Evolutionary conservation across 495 filamentous ascomycete genomes (phyloP).

Genomic region (Hyaloscypha variabilis): DNA sequence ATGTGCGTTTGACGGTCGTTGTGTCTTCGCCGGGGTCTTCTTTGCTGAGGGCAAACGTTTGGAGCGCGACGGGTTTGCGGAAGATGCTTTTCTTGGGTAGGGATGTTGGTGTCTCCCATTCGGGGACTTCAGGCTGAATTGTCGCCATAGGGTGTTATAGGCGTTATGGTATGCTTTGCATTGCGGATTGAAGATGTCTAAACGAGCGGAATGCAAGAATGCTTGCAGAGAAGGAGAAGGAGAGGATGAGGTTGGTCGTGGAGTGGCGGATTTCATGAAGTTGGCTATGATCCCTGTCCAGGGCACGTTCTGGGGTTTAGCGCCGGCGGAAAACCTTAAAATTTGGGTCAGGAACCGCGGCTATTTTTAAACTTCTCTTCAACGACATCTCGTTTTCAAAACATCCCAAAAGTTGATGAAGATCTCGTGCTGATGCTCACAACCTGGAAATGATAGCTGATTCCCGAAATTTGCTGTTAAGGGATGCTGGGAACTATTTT

Average conservation of each 20-base stretch:
- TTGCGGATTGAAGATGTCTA: not conserved
- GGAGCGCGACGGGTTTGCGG: slow-evolving; percentile 13
- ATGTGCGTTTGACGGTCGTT: slow-evolving; percentile 24
- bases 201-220: slow-evolving; percentile 17
- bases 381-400: not conserved
- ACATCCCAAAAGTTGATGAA: too few relatives aligned
- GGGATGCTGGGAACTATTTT: too few relatives aligned
- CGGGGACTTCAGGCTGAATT: slow-evolving; percentile 36
- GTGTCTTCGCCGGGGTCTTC: slow-evolving; percentile 11
- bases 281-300: not conserved
- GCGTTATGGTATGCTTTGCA: not conserved
- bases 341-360: not conserved
- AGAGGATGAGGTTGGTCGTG: not conserved
- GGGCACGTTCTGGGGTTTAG: slow-evolving; percentile 2
- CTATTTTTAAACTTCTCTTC: not conserved
- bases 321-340: not conserved
- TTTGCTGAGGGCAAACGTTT: slow-evolving; percentile 1
- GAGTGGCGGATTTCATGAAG: not conserved
- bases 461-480: too few relatives aligned
- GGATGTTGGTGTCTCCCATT: slow-evolving; percentile 41
- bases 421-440: too few relatives aligned
- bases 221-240: not conserved
- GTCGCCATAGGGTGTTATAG: slow-evolving; percentile 14
- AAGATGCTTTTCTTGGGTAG: slow-evolving; percentile 38
- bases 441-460: too few relatives aligned